Base-by-base conservation (phyloP, 2,329 filamentous ascomycete genomes). In the Cordyceps militaris region DNA sequence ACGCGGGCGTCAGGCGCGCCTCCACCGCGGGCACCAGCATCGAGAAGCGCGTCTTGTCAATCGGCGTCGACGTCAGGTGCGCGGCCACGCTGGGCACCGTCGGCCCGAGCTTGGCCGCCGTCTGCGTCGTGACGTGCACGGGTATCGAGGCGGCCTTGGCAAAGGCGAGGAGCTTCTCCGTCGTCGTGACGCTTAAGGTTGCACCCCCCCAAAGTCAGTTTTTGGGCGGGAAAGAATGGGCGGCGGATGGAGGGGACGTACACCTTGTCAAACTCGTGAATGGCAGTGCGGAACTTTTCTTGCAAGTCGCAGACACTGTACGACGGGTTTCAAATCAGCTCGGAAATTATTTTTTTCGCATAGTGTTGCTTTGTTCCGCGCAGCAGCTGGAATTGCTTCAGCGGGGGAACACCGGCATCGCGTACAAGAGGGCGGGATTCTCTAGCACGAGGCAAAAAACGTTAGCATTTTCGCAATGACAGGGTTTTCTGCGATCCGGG, bases 291-390 rank as follows among this genome's bases (percentile, higher is more conserved):
- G 74, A 97, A 97, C 72, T 91, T 95, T 65, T 97, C 93, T 75
- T 97, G 93, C 62, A 97, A 79, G 69, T 97, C 93, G 76, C 93
- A 97, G 69, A 97, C 83, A 67, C 92, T 97, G 57, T 24, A 19
- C 1, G 26, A n/a, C 54, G n/a, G 10, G n/a, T 48, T 2, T 11
- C 32, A 6, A n/a, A 21, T 38, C 30, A 50, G 42, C 19, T 32
- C 34, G 3, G 16, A 4, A 3, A 14, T 16, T 34, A 13, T 21
- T 48, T 46, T 16, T 24, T 46, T n/a, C 6, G 8, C 19, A 23
- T 46, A 21, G 43, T n/a, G 38, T 38, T 38, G 3, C 16, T 40
- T 40, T 32, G 6, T 6, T 32, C 30, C 30, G 30, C 6, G 34
- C 34, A 16, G 34, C 2, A n/a, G 34, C 16, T 16, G 14, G 14